These are phyloP conservation scores for Chaetomium strumarium DNA, from an alignment of 2,329 filamentous ascomycete genomes.

Conservation along the genomic window DNA sequence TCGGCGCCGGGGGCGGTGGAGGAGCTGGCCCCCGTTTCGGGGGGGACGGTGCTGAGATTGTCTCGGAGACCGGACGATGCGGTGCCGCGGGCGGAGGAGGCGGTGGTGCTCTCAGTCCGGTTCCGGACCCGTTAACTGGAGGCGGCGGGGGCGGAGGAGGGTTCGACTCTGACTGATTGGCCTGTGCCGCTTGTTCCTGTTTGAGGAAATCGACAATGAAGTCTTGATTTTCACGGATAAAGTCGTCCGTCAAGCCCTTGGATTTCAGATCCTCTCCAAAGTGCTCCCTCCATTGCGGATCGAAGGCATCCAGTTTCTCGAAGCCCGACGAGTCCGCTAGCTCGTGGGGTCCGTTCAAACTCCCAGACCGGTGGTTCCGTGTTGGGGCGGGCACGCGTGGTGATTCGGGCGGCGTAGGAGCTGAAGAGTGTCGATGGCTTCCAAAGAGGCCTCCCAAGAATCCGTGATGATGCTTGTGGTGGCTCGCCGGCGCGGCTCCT, in stretches of 20 bases:
- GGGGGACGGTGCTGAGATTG: slow-evolving; percentile 30
- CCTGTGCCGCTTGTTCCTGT: slow-evolving; percentile 46
- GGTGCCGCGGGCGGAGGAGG: slow-evolving; percentile 31
- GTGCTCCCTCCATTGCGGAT: slow-evolving; percentile 58
- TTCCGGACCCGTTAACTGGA: slow-evolving; percentile 32
- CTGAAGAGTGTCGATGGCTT: slow-evolving; percentile 54
- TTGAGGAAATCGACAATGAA: slow-evolving; percentile 61
- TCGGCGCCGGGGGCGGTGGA: slow-evolving; percentile 53
- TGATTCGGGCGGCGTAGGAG: slow-evolving; percentile 52
- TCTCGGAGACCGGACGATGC: slow-evolving; percentile 22
- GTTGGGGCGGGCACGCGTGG: slow-evolving; percentile 38
- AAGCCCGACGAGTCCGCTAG: slow-evolving; percentile 48
- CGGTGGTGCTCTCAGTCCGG: slow-evolving; percentile 36
- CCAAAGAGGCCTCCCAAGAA: slow-evolving; percentile 58
- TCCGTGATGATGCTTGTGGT: slow-evolving; percentile 37
- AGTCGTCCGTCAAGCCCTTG: slow-evolving; percentile 60
- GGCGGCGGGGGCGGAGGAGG: slow-evolving; percentile 28
- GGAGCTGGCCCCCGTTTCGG: slow-evolving; percentile 40
- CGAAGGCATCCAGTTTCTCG: slow-evolving; percentile 56
- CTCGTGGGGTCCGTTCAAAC: slow-evolving; percentile 36
- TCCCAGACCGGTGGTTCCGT: slow-evolving; percentile 38
- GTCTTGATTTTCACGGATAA: slow-evolving; percentile 62
- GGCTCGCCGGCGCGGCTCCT: slow-evolving; percentile 36
- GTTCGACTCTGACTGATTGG: slow-evolving; percentile 22
- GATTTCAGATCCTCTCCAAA: slow-evolving; percentile 58